Base-by-base conservation (phyloP, 225 moss, liverwort and hornwort genomes). In the Pleurozium schreberi region DNA sequence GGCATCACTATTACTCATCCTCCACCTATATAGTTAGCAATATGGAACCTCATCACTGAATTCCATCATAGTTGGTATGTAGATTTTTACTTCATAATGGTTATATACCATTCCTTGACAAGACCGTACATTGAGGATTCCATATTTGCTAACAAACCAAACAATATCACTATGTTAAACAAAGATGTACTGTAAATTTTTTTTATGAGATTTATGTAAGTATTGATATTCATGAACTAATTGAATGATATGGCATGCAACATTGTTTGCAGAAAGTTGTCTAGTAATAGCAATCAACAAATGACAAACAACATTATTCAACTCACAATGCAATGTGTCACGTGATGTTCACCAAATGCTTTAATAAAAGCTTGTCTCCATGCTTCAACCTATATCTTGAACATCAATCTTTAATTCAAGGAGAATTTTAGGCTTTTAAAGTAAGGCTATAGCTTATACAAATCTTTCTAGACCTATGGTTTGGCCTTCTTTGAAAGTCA, bases 351-450 rank as follows among this genome's bases (percentile, higher is more conserved):
- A 2, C 12, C 12, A 2, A 68, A 68, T 22, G 4, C 12, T 18
- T 68, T 68, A n/a, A 68, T 68, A 1, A 6, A n/a, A 4, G n/a
- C 7, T 68, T 1, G 2, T 0, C 4, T 7, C n/a, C 4, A 22
- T 7, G 12, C n/a, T 38, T 67, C 38, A 38, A 38, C 20, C 38
- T 66, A 2, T 66, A 0, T 38, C 38, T 6, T 38, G 1, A 66
- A 11, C 19, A 66, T 66, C 19, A 19, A 66, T 67, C 38, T 38
- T 20, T 11, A 38, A 21, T 4, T 67, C 4, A 2, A 6, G 5
- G 6, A 67, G 21, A 12, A 67, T 67, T 67, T 67, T 1, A n/a
- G 3, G 2, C 20, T 5, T 21, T 10, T 67, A 11, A 38, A 67
- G 6, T 67, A 67, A 20, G 11, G 12, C 21, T 1, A 1, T 4